These are phyloP conservation scores for Pleurotus tuoliensis DNA, from an alignment of 768 basidiomycete species.

Conservation along the genomic window DNA sequence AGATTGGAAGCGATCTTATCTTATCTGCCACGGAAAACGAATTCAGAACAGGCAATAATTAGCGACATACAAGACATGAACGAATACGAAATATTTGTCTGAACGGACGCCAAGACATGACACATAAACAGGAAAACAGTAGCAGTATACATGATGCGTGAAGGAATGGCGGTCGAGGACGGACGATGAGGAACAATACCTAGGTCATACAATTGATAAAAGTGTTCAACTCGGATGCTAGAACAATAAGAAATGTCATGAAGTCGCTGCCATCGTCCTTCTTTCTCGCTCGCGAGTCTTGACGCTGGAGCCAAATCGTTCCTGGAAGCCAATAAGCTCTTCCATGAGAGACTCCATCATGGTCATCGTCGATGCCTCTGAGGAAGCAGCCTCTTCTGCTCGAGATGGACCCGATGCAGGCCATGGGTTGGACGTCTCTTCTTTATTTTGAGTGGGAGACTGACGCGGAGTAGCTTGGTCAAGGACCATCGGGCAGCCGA, in stretches of 20 bases:
- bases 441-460: background rate
- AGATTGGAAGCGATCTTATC: background rate
- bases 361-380: constrained; percentile 52
- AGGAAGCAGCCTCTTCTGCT: background rate
- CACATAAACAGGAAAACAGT: background rate
- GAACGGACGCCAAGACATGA: background rate
- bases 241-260: constrained; percentile 13
- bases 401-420: background rate
- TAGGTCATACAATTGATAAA: constrained; percentile 1
- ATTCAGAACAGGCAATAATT: background rate
- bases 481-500: constrained; percentile 29
- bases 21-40: background rate
- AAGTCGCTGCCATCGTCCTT: constrained; percentile 29
- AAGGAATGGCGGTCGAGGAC: background rate
- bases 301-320: constrained; percentile 65
- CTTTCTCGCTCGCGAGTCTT: constrained; percentile 52
- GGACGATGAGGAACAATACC: background rate
- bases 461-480: constrained; percentile 14
- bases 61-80: constrained; percentile 1
- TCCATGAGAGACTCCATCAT: constrained; percentile 91
- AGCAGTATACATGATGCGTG: background rate
- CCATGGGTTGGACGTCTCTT: background rate
- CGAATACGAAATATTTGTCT: background rate
- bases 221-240: constrained; percentile 4
- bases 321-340: constrained; percentile 85